phyloP scores from a whole-genome alignment of 768 basidiomycete genomes.

The Hygrocybe coccinea region DNA sequence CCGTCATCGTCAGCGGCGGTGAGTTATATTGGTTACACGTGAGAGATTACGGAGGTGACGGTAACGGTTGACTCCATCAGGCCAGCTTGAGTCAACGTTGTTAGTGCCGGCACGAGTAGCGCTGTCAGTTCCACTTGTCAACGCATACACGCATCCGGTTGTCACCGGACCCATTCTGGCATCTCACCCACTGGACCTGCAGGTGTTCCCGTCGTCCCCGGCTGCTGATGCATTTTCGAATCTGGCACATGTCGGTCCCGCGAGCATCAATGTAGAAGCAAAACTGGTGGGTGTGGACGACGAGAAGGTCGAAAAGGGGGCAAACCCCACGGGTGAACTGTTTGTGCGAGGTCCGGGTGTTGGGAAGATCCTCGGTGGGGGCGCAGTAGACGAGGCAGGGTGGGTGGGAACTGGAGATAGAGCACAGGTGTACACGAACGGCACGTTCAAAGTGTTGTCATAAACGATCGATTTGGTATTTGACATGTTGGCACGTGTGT shows the following conservation, averaged over 20 bases:
- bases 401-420: constrained; percentile 45
- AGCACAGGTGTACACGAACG: constrained; percentile 58
- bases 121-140: constrained; percentile 72
- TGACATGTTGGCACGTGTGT: neutral
- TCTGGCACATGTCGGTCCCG: constrained; percentile 62
- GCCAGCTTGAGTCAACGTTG: constrained; percentile 42
- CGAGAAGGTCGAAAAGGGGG: constrained; percentile 55
- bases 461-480: no score
- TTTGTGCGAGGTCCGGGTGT: constrained; percentile 71
- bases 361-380: constrained; percentile 44
- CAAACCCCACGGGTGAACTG: constrained; percentile 59
- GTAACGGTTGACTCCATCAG: no score
- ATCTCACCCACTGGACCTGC: constrained; percentile 80
- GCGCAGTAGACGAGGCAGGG: constrained; percentile 35
- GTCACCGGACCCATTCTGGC: constrained; percentile 77
- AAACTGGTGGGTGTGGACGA: constrained; percentile 73
- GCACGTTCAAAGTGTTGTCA: constrained; percentile 49
- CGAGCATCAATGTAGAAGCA: constrained; percentile 79
- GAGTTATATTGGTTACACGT: no score
- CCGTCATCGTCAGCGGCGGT: constrained; percentile 73
- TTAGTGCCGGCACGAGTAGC: constrained; percentile 66
- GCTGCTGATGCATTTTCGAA: constrained; percentile 28
- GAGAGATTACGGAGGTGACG: no score
- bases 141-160: constrained; percentile 54
- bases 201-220: constrained; percentile 49